Evolutionary conservation across 305 asterid genomes (phyloP).

Genomic region (Rubia occidens): DNA sequence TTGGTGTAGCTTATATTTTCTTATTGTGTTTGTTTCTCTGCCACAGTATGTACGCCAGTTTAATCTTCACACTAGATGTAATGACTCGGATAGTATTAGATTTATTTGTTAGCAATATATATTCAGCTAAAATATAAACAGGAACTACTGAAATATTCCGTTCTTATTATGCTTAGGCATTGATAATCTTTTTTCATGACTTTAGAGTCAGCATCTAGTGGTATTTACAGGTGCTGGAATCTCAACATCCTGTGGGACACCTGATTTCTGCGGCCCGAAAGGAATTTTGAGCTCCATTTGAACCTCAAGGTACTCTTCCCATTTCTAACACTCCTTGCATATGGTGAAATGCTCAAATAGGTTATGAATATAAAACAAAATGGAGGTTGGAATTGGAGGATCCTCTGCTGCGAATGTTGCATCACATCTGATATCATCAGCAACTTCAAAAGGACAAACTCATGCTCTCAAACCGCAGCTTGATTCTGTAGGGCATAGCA

Average conservation of each 20-base stretch:
- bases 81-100: neutral
- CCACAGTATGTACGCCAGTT: neutral
- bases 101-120: neutral
- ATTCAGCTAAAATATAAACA: neutral
- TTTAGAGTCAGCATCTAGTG: slow-evolving; percentile 93
- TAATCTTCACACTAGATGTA: neutral
- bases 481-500: too few relatives aligned
- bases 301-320: too few relatives aligned
- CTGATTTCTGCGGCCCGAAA: slow-evolving; percentile 97
- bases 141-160: neutral
- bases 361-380: too few relatives aligned
- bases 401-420: too few relatives aligned
- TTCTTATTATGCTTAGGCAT: too few relatives aligned
- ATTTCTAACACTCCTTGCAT: too few relatives aligned
- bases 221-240: slow-evolving; percentile 98
- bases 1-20: neutral
- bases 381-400: too few relatives aligned
- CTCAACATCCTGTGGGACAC: slow-evolving; percentile 95
- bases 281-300: slow-evolving; percentile 36
- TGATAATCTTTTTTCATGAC: slow-evolving; percentile 17
- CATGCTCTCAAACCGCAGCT: too few relatives aligned
- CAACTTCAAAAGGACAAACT: too few relatives aligned
- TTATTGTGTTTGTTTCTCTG: neutral
- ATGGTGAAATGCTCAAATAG: too few relatives aligned
- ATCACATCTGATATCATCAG: too few relatives aligned